Conservation (phyloP, 306 rosid species). For the Corylus heterophylla region DNA sequence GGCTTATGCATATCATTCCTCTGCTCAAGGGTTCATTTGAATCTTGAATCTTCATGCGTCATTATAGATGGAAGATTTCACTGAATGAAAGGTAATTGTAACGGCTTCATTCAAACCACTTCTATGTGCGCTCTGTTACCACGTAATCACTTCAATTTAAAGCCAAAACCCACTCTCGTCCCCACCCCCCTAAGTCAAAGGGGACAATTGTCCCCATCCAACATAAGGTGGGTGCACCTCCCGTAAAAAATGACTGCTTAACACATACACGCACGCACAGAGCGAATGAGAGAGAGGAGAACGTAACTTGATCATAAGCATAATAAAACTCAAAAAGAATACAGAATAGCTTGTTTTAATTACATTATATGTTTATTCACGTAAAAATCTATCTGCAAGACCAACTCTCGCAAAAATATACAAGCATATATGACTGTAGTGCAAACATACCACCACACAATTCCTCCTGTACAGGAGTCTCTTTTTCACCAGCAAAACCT, state of each 20-base stretch:
- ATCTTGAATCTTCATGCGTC: background rate
- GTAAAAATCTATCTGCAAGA: conserved; percentile 20
- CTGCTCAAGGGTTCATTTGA: background rate
- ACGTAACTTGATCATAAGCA: background rate
- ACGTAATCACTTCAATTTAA: background rate
- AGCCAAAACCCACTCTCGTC: background rate
- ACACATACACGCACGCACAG: background rate
- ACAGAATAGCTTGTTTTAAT: background rate
- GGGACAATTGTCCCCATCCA: background rate
- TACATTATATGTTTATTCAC: background rate
- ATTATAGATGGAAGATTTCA: background rate
- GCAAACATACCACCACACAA: conserved; percentile 11
- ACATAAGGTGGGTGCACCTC: too few species aligned
- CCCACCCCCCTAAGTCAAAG: too few species aligned
- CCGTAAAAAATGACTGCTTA: background rate
- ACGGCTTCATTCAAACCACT: background rate
- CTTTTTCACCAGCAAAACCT: conserved; percentile 56
- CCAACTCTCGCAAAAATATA: conserved; percentile 22
- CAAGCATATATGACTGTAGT: conserved; percentile 19
- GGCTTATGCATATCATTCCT: background rate
- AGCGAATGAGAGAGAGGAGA: background rate
- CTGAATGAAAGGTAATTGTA: background rate
- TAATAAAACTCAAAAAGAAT: background rate
- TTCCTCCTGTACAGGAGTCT: conserved; percentile 37
- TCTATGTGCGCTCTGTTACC: background rate